Base-by-base conservation (phyloP, 2,329 filamentous ascomycete species). In the Aspergillus tubingensis region DNA sequence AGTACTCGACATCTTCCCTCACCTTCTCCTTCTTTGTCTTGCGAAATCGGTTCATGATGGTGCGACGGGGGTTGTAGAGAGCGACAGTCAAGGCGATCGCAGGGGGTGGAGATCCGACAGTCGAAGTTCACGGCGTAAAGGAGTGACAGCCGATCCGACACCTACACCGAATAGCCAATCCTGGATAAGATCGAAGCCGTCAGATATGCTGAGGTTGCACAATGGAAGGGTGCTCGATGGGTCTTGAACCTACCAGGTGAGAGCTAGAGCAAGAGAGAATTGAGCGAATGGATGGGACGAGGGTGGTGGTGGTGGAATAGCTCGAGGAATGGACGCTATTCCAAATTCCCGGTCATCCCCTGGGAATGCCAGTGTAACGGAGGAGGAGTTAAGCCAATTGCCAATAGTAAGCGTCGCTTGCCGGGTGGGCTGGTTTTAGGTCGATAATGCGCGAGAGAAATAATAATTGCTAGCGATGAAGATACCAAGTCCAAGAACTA, bases 31-130 rank as follows among this genome's bases (percentile, higher is more conserved):
- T 79, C 66, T 76, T 79, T 53, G 70, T 69, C 54, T 74, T 78
- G 58, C 76, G 72, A 59, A 79, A 78, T 43, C 74, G 72, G 67
- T 79, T 77, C 77, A 79, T 79, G 58, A 57, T 58, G 65, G 25
- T 7, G 30, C n/a, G 32, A 21, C 27, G 15, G 36, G 15, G 17
- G 25, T 30, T n/a, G 39, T 36, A 36, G 11, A 36, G 51, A 49
- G 19, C 23, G 41, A 32, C 48, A 38, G 17, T 17, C 43, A 38
- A 43, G 47, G 19, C n/a, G 56, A 21, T 32, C 17, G 56, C 8
- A 44, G 49, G 49, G 49, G 49, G 36, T 47, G 25, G 15, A 50
- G 8, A 27, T 17, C 8, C 7, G 25, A 50, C 27, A 19, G 19
- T 39, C 41, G 30, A 10, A 23, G 21, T 19, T 50, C 48, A 43